Evolutionary conservation across 192 early-diverging fungal species (phyloP), one percentile per base, ranked within the genome.

Genomic region (Coemansia sp.): DNA sequence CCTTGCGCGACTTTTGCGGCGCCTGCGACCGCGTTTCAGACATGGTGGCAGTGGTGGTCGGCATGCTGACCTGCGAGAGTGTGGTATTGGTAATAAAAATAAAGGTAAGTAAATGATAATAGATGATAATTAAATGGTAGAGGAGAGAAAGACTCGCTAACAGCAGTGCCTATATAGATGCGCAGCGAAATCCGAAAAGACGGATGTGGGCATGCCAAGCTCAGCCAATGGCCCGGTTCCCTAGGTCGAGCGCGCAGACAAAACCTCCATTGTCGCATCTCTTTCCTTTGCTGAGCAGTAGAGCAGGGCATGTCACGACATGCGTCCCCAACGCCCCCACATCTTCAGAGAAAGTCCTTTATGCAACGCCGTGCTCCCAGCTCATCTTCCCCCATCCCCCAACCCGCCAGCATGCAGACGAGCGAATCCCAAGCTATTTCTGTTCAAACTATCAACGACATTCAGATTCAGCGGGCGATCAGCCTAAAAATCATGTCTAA

Each of bases 1-100:
- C 68, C 18, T 69, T 66, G 18, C 52, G 60, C 52, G 41, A 39
- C 67, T 69, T 62, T 23, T 10, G 25, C 42, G 6, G 60, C 28
- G 26, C 35, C 35, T 36, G 48, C 0, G 52, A 55, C 52, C 52
- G 52, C 16, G 52, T 55, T 16, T 55, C 52, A 31, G 52, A 31
- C 52, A 14, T 55, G 26, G 25, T 28, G 4, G 52, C 33, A 14
- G 25, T 52, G 12, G 48, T 52, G 12, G 52, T 55, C 6, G 52
- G 52, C 52, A 55, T 55, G 28, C 59, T 28, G 25, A 59, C 28
- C 53, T n/a, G 41, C 25, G 33, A 36, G 47, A 12, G 45, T 21
- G 25, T 42, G 21, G 41, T 60, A 37, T 33, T 18, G 59, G n/a
- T 13, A 35, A 39, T 18, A 12, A 23, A 12, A 64, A 37, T 38